phyloP scores from a whole-genome alignment of 345 rosid species.

The Salix arbutifolia region DNA sequence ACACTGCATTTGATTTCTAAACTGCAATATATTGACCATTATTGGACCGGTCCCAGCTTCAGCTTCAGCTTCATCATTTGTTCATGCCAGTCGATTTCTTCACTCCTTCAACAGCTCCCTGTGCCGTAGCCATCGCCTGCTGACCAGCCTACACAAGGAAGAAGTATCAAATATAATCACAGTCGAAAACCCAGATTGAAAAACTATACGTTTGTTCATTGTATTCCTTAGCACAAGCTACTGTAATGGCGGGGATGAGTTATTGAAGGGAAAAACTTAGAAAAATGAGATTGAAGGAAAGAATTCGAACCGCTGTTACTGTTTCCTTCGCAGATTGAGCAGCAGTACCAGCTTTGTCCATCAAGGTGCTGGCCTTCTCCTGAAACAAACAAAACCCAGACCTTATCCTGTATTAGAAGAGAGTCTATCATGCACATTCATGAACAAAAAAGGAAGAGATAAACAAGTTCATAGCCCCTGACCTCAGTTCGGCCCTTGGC shows the following conservation, averaged over 20 bases:
- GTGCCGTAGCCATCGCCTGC: conserved; percentile 52
- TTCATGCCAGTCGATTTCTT: conserved; percentile 45
- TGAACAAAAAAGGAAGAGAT: not conserved
- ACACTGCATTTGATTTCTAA: not conserved
- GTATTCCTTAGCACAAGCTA: no score
- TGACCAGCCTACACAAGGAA: conserved; percentile 41
- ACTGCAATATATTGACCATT: not conserved
- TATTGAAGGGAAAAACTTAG: not conserved
- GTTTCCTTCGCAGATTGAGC: conserved; percentile 66
- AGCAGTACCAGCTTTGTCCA: conserved; percentile 51
- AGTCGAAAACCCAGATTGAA: no score
- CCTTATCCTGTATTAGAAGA: not conserved
- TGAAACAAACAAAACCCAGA: conserved; percentile 8
- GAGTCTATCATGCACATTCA: not conserved
- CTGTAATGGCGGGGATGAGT: not conserved
- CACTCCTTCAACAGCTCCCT: conserved; percentile 58
- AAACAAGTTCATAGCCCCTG: not conserved
- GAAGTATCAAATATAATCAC: no score
- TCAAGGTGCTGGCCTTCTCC: conserved; percentile 56
- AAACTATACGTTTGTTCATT: no score
- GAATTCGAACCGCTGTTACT: conserved; percentile 40
- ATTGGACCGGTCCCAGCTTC: not conserved
- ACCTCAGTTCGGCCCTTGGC: conserved; percentile 58
- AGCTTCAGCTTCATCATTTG: not conserved
- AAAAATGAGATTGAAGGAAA: not conserved